Base-by-base conservation (phyloP, 2,329 filamentous ascomycete species). In the Pseudocercospora vitis region DNA sequence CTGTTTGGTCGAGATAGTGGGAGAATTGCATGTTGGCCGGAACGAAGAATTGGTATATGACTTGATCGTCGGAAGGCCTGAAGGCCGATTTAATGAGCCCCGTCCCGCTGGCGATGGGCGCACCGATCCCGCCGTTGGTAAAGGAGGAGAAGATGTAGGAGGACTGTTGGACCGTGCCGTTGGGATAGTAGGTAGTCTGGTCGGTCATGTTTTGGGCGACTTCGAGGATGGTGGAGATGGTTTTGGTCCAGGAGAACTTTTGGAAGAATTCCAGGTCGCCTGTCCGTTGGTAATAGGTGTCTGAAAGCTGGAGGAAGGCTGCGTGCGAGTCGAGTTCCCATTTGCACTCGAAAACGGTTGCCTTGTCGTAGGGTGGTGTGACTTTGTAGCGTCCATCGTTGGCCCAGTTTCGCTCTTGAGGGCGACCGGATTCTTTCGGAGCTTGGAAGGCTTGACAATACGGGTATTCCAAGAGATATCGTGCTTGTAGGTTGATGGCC, bases 11-110 rank as follows among this genome's bases (percentile, higher is more conserved):
- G 3, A 89, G 77, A 61, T 83, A 87, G 23, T 78, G 74, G 24
- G 83, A 77, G 60, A 89, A 84, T 84, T 88, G 87, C 85, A 89
- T 89, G 45, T 78, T 79, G 42, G 72, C 67, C 0, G 74, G 74
- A 19, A 77, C 73, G 64, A 73, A 74, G 39, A 76, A 63, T 57
- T 78, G 75, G 55, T 69, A 77, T 37, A 76, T 74, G 7, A 74
- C 76, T 0, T 71, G 60, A 56, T 78, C 75, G 56, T 78, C 76
- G 23, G 73, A 75, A 3, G 76, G 76, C 4, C 75, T 70, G 64
- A 78, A 78, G 1, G 70, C 74, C 11, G 71, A 74, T 33, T 75
- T 68, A 48, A 78, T 71, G 21, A 78, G 66, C 3, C 74, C 74
- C 16, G 74, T 77, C 23, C 71, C 71, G 33, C 71, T 71, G 4